Evolutionary conservation across 2,329 filamentous ascomycete genomes (phyloP).

Genomic region (Aspergillus candidus): DNA sequence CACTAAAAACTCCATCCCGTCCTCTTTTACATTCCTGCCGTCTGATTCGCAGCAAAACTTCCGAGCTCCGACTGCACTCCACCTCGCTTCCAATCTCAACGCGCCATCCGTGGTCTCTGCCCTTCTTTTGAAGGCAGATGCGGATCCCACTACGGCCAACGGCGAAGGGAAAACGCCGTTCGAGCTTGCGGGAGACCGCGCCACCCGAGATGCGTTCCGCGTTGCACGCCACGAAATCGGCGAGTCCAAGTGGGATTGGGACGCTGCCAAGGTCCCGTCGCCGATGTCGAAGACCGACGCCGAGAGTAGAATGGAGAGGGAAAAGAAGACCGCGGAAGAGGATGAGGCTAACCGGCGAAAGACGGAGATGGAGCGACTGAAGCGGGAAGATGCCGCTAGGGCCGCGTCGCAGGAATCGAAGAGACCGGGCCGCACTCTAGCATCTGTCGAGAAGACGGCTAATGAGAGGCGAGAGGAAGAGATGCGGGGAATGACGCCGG

Average conservation of each 20-base stretch:
- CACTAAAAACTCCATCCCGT: constrained; percentile 62
- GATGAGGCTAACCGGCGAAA: constrained; percentile 66
- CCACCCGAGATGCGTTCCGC: constrained; percentile 85
- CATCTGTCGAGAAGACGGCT: constrained; percentile 61
- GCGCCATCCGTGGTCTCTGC: constrained; percentile 70
- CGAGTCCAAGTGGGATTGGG: constrained; percentile 73
- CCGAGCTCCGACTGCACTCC: constrained; percentile 76
- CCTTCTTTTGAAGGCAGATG: constrained; percentile 66
- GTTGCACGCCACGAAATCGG: constrained; percentile 78
- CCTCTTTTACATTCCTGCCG: constrained; percentile 72
- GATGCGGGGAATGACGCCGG: constrained; percentile 73
- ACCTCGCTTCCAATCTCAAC: constrained; percentile 78
- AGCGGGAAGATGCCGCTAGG: constrained; percentile 52
- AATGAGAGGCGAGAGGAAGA: constrained; percentile 81
- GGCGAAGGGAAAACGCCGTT: constrained; percentile 78
- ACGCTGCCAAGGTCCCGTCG: constrained; percentile 63
- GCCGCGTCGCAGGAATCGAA: constrained; percentile 42
- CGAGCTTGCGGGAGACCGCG: constrained; percentile 76
- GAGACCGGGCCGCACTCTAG: constrained; percentile 52
- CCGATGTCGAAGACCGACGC: constrained; percentile 66
- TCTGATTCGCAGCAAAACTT: constrained; percentile 60
- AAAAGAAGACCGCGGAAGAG: constrained; percentile 61
- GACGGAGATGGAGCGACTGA: constrained; percentile 67
- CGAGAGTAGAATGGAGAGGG: constrained; percentile 61
- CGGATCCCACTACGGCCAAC: constrained; percentile 66